Base-by-base conservation (phyloP, 805 yeast genomes). In the Saccharomycopsis microspora region DNA sequence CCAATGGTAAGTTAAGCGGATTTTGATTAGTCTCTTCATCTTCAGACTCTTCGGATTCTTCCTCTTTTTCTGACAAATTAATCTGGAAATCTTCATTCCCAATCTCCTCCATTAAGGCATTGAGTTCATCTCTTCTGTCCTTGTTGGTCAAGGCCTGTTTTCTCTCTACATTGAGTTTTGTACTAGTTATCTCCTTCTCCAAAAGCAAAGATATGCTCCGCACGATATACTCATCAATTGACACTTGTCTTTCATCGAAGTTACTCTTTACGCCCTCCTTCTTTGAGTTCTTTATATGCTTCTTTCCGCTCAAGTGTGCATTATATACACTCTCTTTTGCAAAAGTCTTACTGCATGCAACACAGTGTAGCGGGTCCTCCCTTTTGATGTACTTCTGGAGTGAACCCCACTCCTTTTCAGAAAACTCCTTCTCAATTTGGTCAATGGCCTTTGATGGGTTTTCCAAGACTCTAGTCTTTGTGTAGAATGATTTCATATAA, bases 301-400 rank as follows among this genome's bases (percentile, higher is more conserved):
- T 81, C 59, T 83, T 85, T 1, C 96, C 95, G 1, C 57, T 51
- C 30, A 86, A 61, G 67, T 90, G 97, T 3, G 75, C 79, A 3
- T 72, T 63, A 58, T 69, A 88, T 0, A 85, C 93, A 0, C 87
- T 64, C 31, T 65, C 65, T 45, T 82, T 81, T 9, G 83, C 65
- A 59, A 85, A 88, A 19, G 57, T 48, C 57, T 76, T 82, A 32
- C 74, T 69, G 59, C 97, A 90, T 0, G 73, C 70, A 4, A 61
- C 53, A 59, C 97, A 90, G 19, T 19, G 19, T 19, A 19, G 19
- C 19, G 19, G 19, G 19, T 19, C 54, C 61, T 19, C 19, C 19
- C 56, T 44, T 29, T 36, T 42, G 43, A 31, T 42, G 36, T 34
- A 34, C 37, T 47, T 8, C 36, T 41, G 29, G 32, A 41, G 29